These are phyloP conservation scores for Neopestalotiopsis sp. DNA, from an alignment of 2,329 filamentous ascomycete genomes.

Conservation along the genomic window DNA sequence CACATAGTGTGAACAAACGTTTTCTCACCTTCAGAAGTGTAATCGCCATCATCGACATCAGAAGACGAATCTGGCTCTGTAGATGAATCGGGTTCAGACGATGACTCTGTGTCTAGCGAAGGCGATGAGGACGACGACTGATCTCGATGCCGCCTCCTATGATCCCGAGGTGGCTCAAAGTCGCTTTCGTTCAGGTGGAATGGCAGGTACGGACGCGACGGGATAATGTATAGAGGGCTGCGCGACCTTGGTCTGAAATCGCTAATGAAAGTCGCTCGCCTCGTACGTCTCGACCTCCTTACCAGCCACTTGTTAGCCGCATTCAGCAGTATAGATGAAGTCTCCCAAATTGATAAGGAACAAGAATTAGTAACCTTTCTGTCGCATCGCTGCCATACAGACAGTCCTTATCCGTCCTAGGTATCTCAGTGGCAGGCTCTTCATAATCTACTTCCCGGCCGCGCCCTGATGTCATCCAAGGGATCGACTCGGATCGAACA, in stretches of 20 bases:
- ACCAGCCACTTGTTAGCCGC: no score
- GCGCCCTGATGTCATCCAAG: not conserved
- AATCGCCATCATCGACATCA: not conserved
- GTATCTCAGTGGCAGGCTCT: not conserved
- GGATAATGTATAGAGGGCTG: no score
- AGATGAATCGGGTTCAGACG: not conserved
- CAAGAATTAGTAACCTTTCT: not conserved
- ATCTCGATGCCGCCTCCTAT: not conserved
- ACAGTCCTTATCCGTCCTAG: not conserved
- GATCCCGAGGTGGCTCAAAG: no score
- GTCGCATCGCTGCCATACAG: not conserved
- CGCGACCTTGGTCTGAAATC: no score
- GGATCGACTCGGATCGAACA: not conserved
- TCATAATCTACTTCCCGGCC: not conserved
- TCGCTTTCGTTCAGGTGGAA: no score
- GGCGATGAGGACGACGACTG: not conserved
- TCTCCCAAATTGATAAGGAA: not conserved
- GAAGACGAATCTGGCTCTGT: not conserved
- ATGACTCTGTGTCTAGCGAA: not conserved
- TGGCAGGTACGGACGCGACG: no score
- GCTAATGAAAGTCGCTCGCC: no score
- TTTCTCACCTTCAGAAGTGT: not conserved
- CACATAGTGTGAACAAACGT: no score
- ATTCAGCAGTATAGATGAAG: no score
- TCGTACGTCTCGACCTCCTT: no score